Evolutionary conservation across 441 rosid genomes (phyloP).

Genomic region (Erodium trifolium): DNA sequence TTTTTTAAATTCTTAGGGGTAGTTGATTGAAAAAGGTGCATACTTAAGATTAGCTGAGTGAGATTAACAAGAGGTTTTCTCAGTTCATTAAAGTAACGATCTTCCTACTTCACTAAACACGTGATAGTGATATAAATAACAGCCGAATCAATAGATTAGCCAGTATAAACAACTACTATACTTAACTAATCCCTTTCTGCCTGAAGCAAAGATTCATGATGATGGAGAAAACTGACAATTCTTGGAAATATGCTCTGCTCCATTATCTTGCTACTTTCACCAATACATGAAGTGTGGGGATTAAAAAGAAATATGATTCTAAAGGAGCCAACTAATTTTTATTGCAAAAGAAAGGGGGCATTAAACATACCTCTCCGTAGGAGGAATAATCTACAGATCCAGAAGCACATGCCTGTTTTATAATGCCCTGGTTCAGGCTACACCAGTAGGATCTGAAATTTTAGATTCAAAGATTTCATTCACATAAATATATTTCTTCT

Average conservation of each 20-base stretch:
- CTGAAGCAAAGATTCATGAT: too few relatives aligned
- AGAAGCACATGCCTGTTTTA: neutral
- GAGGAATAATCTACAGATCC: neutral
- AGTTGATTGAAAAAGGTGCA: too few relatives aligned
- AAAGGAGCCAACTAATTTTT: neutral
- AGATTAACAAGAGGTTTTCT: too few relatives aligned
- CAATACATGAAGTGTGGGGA: neutral
- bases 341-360: neutral
- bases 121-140: too few relatives aligned
- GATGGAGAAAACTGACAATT: neutral
- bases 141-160: too few relatives aligned
- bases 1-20: too few relatives aligned
- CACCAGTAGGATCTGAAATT: neutral
- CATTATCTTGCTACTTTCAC: neutral
- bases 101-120: too few relatives aligned
- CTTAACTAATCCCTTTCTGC: too few relatives aligned
- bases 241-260: constrained; percentile 4
- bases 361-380: neutral
- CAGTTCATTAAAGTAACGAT: too few relatives aligned
- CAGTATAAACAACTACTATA: too few relatives aligned
- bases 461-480: constrained; percentile 1
- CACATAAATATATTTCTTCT: neutral
- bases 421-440: neutral
- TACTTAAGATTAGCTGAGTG: too few relatives aligned
- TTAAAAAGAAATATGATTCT: neutral